Conservation (phyloP, 169 alveolate species). For the Babesia gibsoni region DNA sequence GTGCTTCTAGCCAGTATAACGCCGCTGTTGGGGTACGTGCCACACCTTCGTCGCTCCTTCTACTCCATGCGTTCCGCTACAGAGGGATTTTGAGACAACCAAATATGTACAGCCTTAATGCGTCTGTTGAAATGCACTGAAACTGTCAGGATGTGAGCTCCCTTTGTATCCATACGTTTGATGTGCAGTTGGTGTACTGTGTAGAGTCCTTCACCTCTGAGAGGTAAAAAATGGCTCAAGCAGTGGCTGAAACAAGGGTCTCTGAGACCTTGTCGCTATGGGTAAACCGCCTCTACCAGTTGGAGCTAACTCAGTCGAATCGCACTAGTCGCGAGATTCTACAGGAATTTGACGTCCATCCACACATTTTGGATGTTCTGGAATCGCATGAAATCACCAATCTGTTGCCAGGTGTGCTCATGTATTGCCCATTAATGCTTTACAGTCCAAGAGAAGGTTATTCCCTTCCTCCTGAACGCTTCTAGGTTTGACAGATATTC, state of each 20-base stretch:
- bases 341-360: constrained; percentile 51
- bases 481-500: constrained; percentile 41
- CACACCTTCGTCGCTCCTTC: no score
- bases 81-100: no score
- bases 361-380: constrained; percentile 15
- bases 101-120: no score
- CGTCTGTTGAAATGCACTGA: no score
- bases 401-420: constrained; percentile 41
- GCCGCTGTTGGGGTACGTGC: no score
- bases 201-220: no score
- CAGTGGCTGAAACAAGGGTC: background rate
- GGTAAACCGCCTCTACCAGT: constrained; percentile 33
- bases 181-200: no score
- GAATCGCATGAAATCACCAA: constrained; percentile 17
- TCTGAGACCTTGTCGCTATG: constrained; percentile 19
- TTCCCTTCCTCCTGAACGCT: constrained; percentile 27
- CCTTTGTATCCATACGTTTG: no score
- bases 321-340: constrained; percentile 25
- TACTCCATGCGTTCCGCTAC: no score
- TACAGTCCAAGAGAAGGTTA: constrained; percentile 51
- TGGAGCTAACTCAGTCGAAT: constrained; percentile 2
- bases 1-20: no score
- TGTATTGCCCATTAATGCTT: background rate
- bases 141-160: no score
- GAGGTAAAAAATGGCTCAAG: background rate